A percentile compares a stretch with the other conserved stretches of the same genome.
Conservation (phyloP, 2,329 filamentous ascomycete genomes). For the Diaporthe citriasiana region DNA sequence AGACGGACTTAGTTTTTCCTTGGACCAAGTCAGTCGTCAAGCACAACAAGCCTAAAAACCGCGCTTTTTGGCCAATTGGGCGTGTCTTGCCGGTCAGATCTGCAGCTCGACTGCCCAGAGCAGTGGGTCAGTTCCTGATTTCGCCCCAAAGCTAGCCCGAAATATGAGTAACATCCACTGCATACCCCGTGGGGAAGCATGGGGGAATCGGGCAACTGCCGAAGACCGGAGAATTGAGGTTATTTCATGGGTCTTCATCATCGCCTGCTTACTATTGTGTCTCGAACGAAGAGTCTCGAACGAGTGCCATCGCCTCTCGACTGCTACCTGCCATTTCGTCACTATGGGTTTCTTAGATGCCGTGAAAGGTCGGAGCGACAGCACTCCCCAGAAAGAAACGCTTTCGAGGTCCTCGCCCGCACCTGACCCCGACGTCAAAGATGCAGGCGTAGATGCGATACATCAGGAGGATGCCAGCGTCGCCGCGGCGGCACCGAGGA, state of each 20-base stretch:
- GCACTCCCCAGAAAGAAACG: too few species aligned
- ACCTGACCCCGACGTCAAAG: constrained; percentile 24
- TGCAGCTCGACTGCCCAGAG: background rate
- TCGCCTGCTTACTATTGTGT: background rate
- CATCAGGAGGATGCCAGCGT: constrained; percentile 25
- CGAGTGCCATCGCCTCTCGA: background rate
- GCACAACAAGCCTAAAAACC: background rate
- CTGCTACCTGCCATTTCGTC: background rate
- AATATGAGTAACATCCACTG: background rate
- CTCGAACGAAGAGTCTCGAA: background rate
- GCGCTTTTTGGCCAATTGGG: background rate
- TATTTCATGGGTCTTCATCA: background rate
- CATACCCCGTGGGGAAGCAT: constrained; percentile 13
- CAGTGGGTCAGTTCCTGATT: background rate
- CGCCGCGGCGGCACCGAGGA: background rate
- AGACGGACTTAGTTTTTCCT: constrained; percentile 3
- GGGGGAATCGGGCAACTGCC: constrained; percentile 7
- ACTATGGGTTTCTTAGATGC: background rate
- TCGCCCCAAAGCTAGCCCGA: constrained; percentile 38
- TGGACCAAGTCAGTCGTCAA: background rate
- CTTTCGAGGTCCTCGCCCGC: background rate
- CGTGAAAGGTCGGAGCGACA: background rate
- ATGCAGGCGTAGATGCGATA: background rate
- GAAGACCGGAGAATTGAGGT: background rate
- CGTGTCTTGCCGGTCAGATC: constrained; percentile 20